These are phyloP conservation scores for Pseudocohnilembus persalinus DNA, from an alignment of 169 alveolate genomes.

Conservation along the genomic window DNA sequence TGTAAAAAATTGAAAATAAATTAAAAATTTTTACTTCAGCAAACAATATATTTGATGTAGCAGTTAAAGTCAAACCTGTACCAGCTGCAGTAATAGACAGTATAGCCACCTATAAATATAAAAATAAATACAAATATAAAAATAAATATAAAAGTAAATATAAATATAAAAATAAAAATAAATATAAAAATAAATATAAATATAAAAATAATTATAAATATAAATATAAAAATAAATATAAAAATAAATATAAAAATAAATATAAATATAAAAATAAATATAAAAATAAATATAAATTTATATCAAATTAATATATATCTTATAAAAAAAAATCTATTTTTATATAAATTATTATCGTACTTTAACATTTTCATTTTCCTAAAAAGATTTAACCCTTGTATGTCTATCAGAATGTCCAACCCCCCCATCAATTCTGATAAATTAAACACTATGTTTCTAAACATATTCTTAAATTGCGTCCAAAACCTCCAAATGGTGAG, in stretches of 20 bases:
- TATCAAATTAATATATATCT: no score
- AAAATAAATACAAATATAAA: not conserved
- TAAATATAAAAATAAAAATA: not conserved
- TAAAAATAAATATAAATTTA: no score
- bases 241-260: no score
- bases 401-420: not conserved
- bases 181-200: no score
- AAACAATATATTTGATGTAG: constrained; percentile 81
- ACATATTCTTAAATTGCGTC: constrained; percentile 44
- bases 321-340: no score
- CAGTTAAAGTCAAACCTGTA: constrained; percentile 78
- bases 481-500: constrained; percentile 65
- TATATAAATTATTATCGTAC: not conserved
- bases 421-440: constrained; percentile 39
- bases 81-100: constrained; percentile 70
- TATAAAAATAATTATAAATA: no score
- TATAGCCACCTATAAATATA: constrained; percentile 63
- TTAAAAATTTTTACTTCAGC: constrained; percentile 61
- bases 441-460: constrained; percentile 26
- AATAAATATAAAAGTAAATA: not conserved
- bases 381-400: not conserved
- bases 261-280: no score
- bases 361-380: constrained; percentile 10
- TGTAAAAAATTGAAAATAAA: no score
- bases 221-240: no score